Base-by-base conservation (phyloP, 805 yeast species). In the Yamadazyma paraphyllophila region DNA sequence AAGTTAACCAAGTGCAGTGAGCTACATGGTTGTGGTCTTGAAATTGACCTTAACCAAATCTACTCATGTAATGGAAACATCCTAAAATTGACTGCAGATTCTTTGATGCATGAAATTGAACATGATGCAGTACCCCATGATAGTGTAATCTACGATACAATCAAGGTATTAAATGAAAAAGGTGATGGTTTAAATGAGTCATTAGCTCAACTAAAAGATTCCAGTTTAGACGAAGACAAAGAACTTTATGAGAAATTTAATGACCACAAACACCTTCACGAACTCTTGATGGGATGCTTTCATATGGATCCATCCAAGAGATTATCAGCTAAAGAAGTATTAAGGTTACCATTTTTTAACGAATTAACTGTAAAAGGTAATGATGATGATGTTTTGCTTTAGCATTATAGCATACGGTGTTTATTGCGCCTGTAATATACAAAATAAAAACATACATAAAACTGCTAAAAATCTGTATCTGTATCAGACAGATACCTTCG, bases 1-100 rank as follows among this genome's bases (percentile, higher is more conserved):
- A 80, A 78, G 52, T 75, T 94, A 78, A 80, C 81, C 51, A 79
- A 81, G 50, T 82, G 90, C 56, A 96, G 97, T 5, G 77, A 79
- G 46, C 62, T 88, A 33, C 99, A 94, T 68, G 98, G 98, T 0
- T 75, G 91, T 43, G 94, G 90, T 0, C 78, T 92, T 42, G 97
- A 90, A 47, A 73, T 71, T 31, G 62, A 56, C 44, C 53, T 60
- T 46, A 50, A 45, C 26, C 45, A 47, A 24, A 27, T 42, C 13
- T 49, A 47, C 13, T 56, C 48, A 10, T 53, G 44, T 41, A 60
- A 56, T 47, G 73, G 74, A 2, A 69, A 69, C 45, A 54, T 71
- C 39, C 49, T 62, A 31, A 62, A 63, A 43, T 49, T 70, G 10
- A 47, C 71, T 13, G 45, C 57, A 26, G 58, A 59, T 6, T 62